A percentile compares a stretch with the other conserved stretches of the same genome.
These are phyloP conservation scores for Scenedesmus sp. DNA, from an alignment of 163 green algal genomes.

Conservation along the genomic window DNA sequence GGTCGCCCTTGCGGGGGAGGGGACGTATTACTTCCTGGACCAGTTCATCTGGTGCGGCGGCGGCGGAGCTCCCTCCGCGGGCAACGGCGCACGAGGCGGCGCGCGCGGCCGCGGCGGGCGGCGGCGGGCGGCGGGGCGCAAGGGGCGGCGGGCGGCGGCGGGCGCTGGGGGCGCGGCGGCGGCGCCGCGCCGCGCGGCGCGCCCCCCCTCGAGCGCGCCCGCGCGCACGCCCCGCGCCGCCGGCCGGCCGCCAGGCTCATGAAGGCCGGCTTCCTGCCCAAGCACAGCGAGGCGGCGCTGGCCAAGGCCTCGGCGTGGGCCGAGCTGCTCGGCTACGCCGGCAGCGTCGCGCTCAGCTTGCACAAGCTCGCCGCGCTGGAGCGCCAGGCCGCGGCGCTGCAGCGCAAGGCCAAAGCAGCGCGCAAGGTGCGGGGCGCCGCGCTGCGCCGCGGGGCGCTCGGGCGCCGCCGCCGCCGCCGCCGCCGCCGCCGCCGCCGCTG, in stretches of 20 bases:
- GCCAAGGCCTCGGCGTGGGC: conserved; percentile 60
- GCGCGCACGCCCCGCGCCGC: too few relatives aligned
- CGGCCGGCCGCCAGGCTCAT: conserved; percentile 63
- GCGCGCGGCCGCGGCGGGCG: too few relatives aligned
- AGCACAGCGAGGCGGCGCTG: conserved; percentile 57
- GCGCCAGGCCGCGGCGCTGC: conserved; percentile 55
- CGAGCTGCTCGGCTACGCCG: conserved; percentile 77
- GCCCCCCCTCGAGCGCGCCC: too few relatives aligned
- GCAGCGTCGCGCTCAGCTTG: conserved; percentile 64
- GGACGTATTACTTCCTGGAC: conserved; percentile 86
- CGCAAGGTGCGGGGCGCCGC: too few relatives aligned
- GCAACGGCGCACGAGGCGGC: too few relatives aligned
- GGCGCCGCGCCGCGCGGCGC: neutral
- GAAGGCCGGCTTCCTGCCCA: conserved; percentile 77
- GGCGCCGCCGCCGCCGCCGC: too few relatives aligned
- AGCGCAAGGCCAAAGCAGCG: conserved; percentile 53
- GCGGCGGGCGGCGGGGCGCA: too few relatives aligned
- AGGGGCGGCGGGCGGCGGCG: too few relatives aligned
- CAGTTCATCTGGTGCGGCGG: conserved; percentile 79
- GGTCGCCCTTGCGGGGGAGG: conserved; percentile 71
- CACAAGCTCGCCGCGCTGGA: conserved; percentile 55
- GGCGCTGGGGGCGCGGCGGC: neutral
- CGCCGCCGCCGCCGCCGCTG: too few relatives aligned
- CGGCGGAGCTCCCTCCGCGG: too few relatives aligned
- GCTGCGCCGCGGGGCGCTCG: too few relatives aligned